Conservation (phyloP, 371 early-diverging fungal species). For the Mucor velutinosus region DNA sequence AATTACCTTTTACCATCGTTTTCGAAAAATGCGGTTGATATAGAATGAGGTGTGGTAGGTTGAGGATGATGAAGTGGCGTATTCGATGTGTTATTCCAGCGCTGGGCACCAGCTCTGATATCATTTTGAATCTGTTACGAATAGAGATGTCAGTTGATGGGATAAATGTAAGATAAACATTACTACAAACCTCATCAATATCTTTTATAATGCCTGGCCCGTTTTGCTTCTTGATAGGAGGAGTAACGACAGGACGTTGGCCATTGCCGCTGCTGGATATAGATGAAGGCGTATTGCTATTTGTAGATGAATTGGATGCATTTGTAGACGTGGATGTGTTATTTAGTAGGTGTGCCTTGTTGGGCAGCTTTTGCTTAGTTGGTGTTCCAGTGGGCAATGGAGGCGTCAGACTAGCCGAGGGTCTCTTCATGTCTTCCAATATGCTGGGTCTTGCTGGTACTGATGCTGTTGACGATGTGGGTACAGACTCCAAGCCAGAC, state of each 20-base stretch:
- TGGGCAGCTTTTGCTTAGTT: slow-evolving; percentile 20
- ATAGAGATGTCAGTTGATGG: background rate
- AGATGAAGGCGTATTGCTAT: background rate
- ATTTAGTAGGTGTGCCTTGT: slow-evolving; percentile 11
- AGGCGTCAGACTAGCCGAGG: background rate
- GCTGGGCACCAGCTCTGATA: background rate
- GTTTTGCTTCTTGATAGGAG: slow-evolving; percentile 14
- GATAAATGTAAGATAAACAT: too few species aligned
- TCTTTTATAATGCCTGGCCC: slow-evolving; percentile 9
- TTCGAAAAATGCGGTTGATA: slow-evolving; percentile 17
- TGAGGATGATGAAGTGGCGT: slow-evolving; percentile 13
- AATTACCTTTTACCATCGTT: slow-evolving; percentile 6
- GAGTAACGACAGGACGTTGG: background rate
- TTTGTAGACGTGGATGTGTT: background rate
- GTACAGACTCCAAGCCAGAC: background rate
- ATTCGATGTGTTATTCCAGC: slow-evolving; percentile 1
- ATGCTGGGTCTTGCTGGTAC: background rate
- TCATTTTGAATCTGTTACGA: background rate
- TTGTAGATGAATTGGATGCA: background rate
- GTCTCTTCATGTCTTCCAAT: background rate
- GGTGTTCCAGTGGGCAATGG: slow-evolving; percentile 5
- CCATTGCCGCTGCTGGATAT: background rate
- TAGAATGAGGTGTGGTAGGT: slow-evolving; percentile 18
- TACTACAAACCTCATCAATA: slow-evolving; percentile 13
- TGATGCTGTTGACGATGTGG: background rate